Conservation (phyloP, 257 asterid species). For the Nicotiana paniculata region DNA sequence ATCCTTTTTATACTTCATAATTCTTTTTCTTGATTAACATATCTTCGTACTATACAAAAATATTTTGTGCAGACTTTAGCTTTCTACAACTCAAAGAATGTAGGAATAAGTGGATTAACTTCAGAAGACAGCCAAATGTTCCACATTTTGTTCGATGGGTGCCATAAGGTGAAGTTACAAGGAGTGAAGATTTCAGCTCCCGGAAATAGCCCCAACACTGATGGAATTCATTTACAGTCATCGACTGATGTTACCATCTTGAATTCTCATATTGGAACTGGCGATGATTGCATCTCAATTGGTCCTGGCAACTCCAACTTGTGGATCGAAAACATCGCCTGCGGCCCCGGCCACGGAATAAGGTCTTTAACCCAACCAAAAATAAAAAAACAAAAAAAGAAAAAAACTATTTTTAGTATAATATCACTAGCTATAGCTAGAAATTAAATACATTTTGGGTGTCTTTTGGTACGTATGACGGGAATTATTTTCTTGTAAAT, state of each 20-base stretch:
- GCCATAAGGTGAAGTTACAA: constrained; percentile 30
- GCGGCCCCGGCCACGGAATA: constrained; percentile 63
- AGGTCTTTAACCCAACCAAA: constrained; percentile 15
- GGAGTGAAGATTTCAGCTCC: constrained; percentile 30
- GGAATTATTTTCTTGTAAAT: background rate
- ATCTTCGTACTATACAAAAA: background rate
- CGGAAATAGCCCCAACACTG: constrained; percentile 44
- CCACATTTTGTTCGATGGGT: constrained; percentile 41
- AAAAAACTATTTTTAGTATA: background rate
- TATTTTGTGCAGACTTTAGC: constrained; percentile 33
- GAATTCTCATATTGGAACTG: constrained; percentile 31
- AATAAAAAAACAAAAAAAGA: no score
- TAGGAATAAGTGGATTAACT: constrained; percentile 30
- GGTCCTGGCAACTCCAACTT: constrained; percentile 41
- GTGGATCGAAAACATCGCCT: constrained; percentile 27
- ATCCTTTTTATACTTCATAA: background rate
- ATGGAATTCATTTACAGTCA: constrained; percentile 42
- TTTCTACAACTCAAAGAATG: constrained; percentile 34
- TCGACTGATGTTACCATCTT: constrained; percentile 26
- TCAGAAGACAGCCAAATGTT: constrained; percentile 50
- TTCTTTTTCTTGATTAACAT: background rate
- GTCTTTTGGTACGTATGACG: background rate
- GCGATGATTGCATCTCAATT: constrained; percentile 48
- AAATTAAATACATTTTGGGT: background rate
- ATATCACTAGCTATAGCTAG: background rate